Evolutionary conservation across 2,329 filamentous ascomycete species (phyloP).

Genomic region (Orbilia ellipsospora): DNA sequence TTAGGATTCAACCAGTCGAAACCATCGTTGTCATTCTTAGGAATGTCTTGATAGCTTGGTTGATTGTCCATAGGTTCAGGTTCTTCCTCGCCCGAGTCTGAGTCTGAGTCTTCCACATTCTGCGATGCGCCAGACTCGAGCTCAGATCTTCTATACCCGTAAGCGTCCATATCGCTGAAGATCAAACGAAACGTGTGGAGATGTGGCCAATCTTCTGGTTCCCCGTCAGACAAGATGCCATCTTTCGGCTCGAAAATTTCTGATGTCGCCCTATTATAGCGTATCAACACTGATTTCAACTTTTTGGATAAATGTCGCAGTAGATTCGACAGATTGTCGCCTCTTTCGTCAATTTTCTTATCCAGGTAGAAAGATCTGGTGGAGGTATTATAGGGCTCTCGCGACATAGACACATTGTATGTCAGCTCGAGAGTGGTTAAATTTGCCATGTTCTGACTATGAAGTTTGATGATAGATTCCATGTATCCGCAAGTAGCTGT

Average conservation of each 20-base stretch:
- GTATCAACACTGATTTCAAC: constrained; percentile 21
- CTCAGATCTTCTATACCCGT: constrained; percentile 42
- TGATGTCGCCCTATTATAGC: constrained; percentile 31
- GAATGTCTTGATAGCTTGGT: constrained; percentile 25
- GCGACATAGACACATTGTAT: constrained; percentile 19
- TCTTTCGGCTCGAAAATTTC: constrained; percentile 40
- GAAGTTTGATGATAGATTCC: constrained; percentile 31
- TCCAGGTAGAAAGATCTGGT: constrained; percentile 43
- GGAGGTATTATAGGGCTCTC: constrained; percentile 31
- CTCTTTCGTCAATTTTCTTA: constrained; percentile 28
- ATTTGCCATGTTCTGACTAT: constrained; percentile 25
- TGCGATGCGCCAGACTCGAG: constrained; percentile 3
- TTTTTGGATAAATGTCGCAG: constrained; percentile 34
- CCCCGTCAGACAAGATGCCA: constrained; percentile 20
- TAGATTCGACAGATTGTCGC: constrained; percentile 42
- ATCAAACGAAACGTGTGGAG: constrained; percentile 33
- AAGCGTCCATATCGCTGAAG: constrained; percentile 33
- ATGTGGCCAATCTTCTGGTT: constrained; percentile 39
- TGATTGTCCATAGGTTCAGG: constrained; percentile 13
- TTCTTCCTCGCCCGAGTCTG: background rate
- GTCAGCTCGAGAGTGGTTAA: constrained; percentile 35
- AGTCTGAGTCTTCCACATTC: constrained; percentile 2
- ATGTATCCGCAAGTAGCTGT: constrained; percentile 38
- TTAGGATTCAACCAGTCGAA: constrained; percentile 38
- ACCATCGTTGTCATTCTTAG: constrained; percentile 34